Base-by-base conservation (phyloP, 257 asterid species). In the Petrea volubilis region DNA sequence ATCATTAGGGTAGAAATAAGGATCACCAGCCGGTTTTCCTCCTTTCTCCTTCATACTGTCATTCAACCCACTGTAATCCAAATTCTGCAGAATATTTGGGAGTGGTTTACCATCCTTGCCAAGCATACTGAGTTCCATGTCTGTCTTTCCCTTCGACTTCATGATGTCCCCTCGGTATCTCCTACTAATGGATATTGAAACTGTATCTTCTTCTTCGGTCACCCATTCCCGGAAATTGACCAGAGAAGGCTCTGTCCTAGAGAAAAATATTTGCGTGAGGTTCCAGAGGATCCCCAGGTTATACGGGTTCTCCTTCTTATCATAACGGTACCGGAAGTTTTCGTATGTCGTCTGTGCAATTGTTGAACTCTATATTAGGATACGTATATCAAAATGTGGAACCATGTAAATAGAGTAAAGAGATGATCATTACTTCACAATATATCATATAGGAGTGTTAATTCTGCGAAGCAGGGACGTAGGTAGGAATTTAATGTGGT, bases 271-370 rank as follows among this genome's bases (percentile, higher is more conserved):
- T 76, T 93, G 96, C 76, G 67, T 81, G 72, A 93, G 77, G 84
- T 93, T 93, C 51, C 52, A 73, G 29, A 82, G 13, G 44, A 84
- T 63, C 38, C 98, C 96, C 5, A 40, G 80, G 44, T 85, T 87
- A 53, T 78, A 89, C 11, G 97, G 97, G 57, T 93, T 93, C 71
- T 83, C 90, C 84, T 79, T 88, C 90, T 78, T 88, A 33, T 93
- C 97, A 67, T 93, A 90, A 56, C 92, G 94, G 73, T 87, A 90
- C 40, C 96, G 81, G 73, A 93, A 93, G 88, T 84, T 93, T 77
- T 90, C 97, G 65, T 93, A 90, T 0, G 97, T 93, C 8, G 96
- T 93, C 96, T 93, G 96, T 70, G 24, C 68, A 75, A 71, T 23
- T 66, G 29, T 21, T 46, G 62, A 49, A 47, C 34, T 36, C n/a